Conservation (phyloP, 2,329 filamentous ascomycete species). For the Dendrostoma leiphaemia region DNA sequence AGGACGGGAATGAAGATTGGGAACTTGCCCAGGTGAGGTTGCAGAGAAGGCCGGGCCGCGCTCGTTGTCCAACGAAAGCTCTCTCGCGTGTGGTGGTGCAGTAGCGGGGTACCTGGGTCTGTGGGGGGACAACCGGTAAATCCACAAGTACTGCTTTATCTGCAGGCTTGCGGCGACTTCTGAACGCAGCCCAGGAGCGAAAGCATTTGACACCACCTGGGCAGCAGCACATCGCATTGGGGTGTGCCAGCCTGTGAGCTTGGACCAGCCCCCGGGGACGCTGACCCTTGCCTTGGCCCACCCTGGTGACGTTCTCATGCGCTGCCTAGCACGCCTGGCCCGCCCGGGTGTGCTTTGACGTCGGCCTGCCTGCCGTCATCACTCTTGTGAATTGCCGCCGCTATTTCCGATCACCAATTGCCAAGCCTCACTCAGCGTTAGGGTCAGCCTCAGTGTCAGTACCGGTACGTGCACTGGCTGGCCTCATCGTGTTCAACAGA, state of each 20-base stretch:
- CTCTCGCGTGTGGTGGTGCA: not conserved
- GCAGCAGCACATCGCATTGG: not conserved
- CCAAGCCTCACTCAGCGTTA: no score
- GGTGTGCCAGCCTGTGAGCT: no score
- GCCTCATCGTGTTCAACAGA: no score
- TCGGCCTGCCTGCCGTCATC: not conserved
- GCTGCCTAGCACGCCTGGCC: conserved; percentile 8
- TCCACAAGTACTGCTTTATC: not conserved
- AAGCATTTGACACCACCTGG: no score
- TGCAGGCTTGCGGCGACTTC: not conserved
- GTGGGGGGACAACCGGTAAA: not conserved
- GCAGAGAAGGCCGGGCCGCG: conserved; percentile 4
- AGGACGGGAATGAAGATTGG: conserved; percentile 6
- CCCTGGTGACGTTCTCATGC: conserved; percentile 5
- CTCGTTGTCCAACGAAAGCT: no score
- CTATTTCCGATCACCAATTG: not conserved
- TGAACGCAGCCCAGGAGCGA: not conserved
- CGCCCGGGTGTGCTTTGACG: not conserved
- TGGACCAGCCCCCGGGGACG: not conserved
- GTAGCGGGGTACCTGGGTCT: not conserved
- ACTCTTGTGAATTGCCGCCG: not conserved
- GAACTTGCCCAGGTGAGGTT: conserved; percentile 12
- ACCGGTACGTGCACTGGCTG: no score
- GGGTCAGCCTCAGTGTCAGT: no score
- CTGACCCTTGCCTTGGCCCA: conserved; percentile 4